Conservation (phyloP, 768 basidiomycete genomes). For the Phaeolepiota aurea region DNA sequence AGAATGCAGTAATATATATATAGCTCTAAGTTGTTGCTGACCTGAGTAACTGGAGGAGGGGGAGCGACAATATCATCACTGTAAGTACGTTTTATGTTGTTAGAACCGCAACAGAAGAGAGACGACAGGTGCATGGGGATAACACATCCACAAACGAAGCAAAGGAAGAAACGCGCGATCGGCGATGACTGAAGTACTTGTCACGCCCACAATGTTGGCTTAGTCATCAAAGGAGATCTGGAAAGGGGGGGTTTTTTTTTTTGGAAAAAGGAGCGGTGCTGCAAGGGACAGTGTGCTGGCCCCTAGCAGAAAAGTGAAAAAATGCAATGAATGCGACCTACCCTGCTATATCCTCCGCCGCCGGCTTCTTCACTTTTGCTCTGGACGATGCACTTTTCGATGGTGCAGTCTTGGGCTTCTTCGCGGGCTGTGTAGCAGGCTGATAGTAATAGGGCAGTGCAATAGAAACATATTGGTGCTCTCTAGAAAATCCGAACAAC, state of each 20-base stretch:
- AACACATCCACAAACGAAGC: slow-evolving; percentile 21
- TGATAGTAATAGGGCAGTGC: neutral
- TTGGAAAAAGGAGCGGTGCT: neutral
- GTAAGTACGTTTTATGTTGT: slow-evolving; percentile 35
- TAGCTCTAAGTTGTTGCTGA: no score
- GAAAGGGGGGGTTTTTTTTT: neutral
- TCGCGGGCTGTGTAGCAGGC: neutral
- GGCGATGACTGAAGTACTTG: no score
- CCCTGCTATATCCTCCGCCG: neutral
- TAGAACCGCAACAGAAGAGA: slow-evolving; percentile 58
- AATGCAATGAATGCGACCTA: no score
- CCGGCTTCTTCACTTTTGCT: neutral
- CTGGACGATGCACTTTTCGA: neutral
- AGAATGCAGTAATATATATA: no score
- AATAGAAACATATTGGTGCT: neutral
- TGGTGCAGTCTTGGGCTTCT: neutral
- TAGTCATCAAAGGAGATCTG: neutral
- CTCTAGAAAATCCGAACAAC: no score
- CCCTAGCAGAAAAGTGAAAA: no score
- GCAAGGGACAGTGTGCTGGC: no score
- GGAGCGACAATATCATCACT: slow-evolving; percentile 42
- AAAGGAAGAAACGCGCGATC: neutral
- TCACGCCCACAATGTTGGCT: no score
- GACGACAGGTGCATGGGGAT: slow-evolving; percentile 51
- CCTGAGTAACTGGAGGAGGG: no score